Conservation (phyloP, 2,329 filamentous ascomycete genomes). For the Albifimbria verrucaria region DNA sequence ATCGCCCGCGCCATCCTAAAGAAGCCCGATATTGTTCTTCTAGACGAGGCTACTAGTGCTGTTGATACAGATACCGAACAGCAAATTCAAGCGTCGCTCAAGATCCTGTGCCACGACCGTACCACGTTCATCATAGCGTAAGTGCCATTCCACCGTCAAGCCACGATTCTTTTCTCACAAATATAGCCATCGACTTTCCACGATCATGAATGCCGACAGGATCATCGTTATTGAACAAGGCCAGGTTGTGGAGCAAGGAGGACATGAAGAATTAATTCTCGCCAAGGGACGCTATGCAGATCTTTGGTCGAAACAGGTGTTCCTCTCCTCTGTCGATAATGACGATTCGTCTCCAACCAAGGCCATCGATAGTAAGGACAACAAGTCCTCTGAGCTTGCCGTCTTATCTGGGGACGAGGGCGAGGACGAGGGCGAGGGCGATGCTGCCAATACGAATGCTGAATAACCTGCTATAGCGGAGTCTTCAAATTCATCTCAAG, state of each 20-base stretch:
- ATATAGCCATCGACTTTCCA: constrained; percentile 64
- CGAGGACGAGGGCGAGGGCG: no score
- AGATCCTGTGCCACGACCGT: constrained; percentile 54
- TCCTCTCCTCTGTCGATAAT: constrained; percentile 41
- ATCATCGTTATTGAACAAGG: constrained; percentile 65
- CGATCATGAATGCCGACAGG: constrained; percentile 65
- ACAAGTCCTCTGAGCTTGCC: neutral
- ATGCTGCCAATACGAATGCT: constrained; percentile 3
- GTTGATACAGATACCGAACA: constrained; percentile 69
- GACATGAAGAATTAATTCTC: constrained; percentile 55
- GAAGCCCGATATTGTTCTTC: constrained; percentile 69
- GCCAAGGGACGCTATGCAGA: constrained; percentile 60
- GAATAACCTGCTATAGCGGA: constrained; percentile 18
- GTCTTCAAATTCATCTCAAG: constrained; percentile 28
- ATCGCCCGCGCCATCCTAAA: constrained; percentile 72
- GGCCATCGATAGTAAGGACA: neutral
- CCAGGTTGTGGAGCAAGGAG: constrained; percentile 60
- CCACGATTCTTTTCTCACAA: neutral
- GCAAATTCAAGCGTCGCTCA: constrained; percentile 61
- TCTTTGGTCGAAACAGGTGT: constrained; percentile 63
- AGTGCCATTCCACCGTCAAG: constrained; percentile 17
- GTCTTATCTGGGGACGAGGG: no score
- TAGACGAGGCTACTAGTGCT: constrained; percentile 77
- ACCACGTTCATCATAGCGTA: constrained; percentile 66
- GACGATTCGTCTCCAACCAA: constrained; percentile 20